Evolutionary conservation across 805 yeast genomes (phyloP).

Genomic region (Spathaspora passalidarum): DNA sequence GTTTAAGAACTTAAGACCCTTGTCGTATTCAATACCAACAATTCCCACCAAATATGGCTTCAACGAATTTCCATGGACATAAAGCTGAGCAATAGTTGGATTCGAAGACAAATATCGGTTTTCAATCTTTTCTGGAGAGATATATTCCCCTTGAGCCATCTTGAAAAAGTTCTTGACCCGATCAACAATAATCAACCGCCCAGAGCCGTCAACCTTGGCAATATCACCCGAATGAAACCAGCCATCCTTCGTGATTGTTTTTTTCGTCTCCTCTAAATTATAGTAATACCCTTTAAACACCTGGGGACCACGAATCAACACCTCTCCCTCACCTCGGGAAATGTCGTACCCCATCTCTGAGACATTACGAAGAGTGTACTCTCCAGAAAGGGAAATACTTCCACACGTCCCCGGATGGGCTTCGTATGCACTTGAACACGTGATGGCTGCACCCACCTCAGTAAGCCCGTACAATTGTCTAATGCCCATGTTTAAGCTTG

Average conservation of each 20-base stretch:
- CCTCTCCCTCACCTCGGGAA: constrained; percentile 34
- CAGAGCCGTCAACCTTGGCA: constrained; percentile 49
- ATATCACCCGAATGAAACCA: constrained; percentile 67
- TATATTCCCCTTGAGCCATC: constrained; percentile 46
- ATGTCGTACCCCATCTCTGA: constrained; percentile 18
- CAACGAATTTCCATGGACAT: constrained; percentile 59
- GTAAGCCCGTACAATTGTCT: constrained; percentile 37
- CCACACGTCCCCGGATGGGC: constrained; percentile 26
- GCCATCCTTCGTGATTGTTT: constrained; percentile 52
- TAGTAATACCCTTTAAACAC: constrained; percentile 55
- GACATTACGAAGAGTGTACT: constrained; percentile 16
- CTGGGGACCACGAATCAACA: constrained; percentile 64
- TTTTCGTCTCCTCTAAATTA: constrained; percentile 51
- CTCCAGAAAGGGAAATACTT: constrained; percentile 15
- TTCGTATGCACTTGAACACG: constrained; percentile 17
- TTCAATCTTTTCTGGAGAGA: constrained; percentile 72
- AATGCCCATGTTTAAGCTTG: constrained; percentile 22
- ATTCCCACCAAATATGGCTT: constrained; percentile 56
- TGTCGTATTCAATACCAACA: constrained; percentile 54
- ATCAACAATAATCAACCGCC: constrained; percentile 59
- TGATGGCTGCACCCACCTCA: constrained; percentile 22
- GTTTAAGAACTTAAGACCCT: constrained; percentile 15
- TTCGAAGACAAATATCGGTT: constrained; percentile 52
- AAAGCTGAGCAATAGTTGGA: constrained; percentile 48
- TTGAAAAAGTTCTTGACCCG: constrained; percentile 76